Conservation (phyloP, 2,329 filamentous ascomycete genomes). For the Macrophomina tecta region DNA sequence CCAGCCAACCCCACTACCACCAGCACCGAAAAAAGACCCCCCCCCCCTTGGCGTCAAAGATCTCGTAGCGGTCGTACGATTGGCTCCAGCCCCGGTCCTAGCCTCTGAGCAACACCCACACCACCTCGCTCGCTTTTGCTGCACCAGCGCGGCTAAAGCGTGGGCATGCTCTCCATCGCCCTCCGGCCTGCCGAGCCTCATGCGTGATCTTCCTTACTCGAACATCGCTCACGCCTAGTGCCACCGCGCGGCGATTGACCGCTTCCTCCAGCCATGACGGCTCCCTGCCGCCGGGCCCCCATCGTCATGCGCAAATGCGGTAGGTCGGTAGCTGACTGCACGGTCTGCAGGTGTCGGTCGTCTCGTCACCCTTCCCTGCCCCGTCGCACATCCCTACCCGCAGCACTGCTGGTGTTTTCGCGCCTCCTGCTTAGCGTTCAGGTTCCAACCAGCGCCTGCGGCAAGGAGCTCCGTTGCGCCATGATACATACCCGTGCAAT, state of each 20-base stretch:
- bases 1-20: constrained; percentile 16
- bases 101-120: constrained; percentile 22
- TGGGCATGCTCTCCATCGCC: constrained; percentile 4
- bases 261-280: constrained; percentile 28
- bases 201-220: constrained; percentile 29
- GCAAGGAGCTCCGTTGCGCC: constrained; percentile 49
- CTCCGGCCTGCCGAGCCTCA: constrained; percentile 28
- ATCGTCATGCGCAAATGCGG: constrained; percentile 26
- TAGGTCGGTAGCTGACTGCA: constrained; percentile 26
- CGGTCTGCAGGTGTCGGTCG: constrained; percentile 18
- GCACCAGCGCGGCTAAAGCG: constrained; percentile 25
- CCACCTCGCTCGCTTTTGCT: constrained; percentile 19
- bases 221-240: constrained; percentile 26
- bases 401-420: constrained; percentile 27
- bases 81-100: constrained; percentile 18
- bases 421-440: constrained; percentile 23
- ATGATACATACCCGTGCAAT: constrained; percentile 48
- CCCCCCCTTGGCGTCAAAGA: no score
- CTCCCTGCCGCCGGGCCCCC: constrained; percentile 14
- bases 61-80: not conserved
- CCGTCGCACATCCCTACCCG: constrained; percentile 23
- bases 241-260: constrained; percentile 26
- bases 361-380: constrained; percentile 26
- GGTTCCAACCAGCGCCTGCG: constrained; percentile 31
- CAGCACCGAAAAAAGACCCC: not conserved